Evolutionary conservation across 2,329 filamentous ascomycete species (phyloP), one percentile per base, ranked within the genome.

Genomic region (Fusarium brachygibbosum): DNA sequence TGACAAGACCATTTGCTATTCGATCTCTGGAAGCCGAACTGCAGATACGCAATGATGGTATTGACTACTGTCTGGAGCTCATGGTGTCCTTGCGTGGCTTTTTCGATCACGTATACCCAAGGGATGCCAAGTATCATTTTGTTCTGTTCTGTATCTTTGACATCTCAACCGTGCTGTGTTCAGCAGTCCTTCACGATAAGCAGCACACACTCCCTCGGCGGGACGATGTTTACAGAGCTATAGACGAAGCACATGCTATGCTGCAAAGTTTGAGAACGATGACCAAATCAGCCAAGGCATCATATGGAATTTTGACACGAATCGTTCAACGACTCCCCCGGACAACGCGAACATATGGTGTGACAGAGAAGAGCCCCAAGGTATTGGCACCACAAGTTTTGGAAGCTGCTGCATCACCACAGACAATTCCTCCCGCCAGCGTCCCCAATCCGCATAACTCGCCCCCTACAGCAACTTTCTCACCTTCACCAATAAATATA

Each of bases 81-180:
- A 79, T 86, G 63, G 62, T 73, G 4, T 75, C 78, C 2, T 76
- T 83, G 7, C 78, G 78, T 23, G 68, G 73, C 16, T 79, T 86
- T 12, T 84, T 85, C 52, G 75, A 83, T 19, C 77, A 82, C 35
- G 76, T 82, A 11, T 82, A 80, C 48, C 82, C 83, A 0, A 75
- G 81, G 14, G 82, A 85, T 44, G 79, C 81, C 8, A 85, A 83
- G 35, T 85, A 84, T 41, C 82, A 86, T 65, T 80, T 84, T 52
- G 80, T 84, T 8, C 76, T 84, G 0, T 87, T 86, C 58, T 78
- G 79, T 42, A 81, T 86, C 32, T 87, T 87, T 46, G 84, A 87
- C 63, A 84, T 83, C 0, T 80, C 84, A 1, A 83, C 85, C 1
- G 76, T 85, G 19, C 72, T 86, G 6, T 86, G 83, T 75, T 86